Conservation (phyloP, 176 grass and related monocot genomes). For the Zoysia japonica region DNA sequence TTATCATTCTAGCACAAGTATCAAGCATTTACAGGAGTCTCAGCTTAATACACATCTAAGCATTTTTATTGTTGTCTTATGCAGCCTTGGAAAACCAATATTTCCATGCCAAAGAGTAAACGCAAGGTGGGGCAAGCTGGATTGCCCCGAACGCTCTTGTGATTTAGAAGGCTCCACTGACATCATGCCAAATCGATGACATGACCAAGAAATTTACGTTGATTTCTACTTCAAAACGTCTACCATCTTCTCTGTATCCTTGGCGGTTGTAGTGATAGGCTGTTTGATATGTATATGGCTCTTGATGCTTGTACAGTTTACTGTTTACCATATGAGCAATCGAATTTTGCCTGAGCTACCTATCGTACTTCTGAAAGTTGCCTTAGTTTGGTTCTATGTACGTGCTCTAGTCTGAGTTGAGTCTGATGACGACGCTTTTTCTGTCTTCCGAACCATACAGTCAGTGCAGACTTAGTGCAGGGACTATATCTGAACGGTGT, state of each 20-base stretch:
- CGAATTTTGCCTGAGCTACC: constrained; percentile 2
- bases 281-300: constrained; percentile 18
- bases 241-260: constrained; percentile 10
- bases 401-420: constrained; percentile 7
- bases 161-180: constrained; percentile 65
- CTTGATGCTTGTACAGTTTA: constrained; percentile 13
- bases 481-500: background rate
- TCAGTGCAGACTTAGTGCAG: too few relatives aligned
- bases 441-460: background rate
- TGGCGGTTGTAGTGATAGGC: constrained; percentile 8
- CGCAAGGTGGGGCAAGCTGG: constrained; percentile 91
- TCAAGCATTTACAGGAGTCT: background rate
- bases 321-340: background rate
- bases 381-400: constrained; percentile 7
- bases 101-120: constrained; percentile 96
- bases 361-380: too few relatives aligned
- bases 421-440: constrained; percentile 8
- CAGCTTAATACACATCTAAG: background rate
- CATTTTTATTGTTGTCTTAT: constrained; percentile 33
- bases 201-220: background rate
- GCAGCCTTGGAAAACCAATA: constrained; percentile 81
- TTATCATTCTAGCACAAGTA: constrained; percentile 9
- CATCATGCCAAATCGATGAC: constrained; percentile 54
- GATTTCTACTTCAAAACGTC: constrained; percentile 2
- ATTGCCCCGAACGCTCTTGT: constrained; percentile 77